These are phyloP conservation scores for Aphanomyces cochlioides DNA, from an alignment of 352 stramenopile genomes.

Conservation along the genomic window DNA sequence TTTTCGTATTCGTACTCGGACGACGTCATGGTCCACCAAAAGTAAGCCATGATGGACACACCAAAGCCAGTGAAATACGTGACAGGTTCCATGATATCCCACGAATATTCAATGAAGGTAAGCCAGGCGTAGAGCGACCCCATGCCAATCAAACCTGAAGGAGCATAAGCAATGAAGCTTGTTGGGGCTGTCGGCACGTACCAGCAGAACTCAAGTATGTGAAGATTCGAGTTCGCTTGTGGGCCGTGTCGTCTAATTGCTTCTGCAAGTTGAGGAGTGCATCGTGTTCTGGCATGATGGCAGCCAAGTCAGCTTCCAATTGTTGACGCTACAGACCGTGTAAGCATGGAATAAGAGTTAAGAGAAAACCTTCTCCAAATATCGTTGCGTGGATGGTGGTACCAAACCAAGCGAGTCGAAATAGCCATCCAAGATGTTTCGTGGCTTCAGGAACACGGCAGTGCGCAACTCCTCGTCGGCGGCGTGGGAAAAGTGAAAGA, in stretches of 20 bases:
- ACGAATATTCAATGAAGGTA: slow-evolving; percentile 86
- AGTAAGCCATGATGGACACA: slow-evolving; percentile 68
- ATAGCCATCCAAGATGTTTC: slow-evolving; percentile 74
- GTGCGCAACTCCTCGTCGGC: slow-evolving; percentile 65
- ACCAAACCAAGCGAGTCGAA: slow-evolving; percentile 71
- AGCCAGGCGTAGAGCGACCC: slow-evolving; percentile 86
- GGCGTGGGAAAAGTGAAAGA: slow-evolving; percentile 80
- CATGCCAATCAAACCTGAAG: slow-evolving; percentile 56
- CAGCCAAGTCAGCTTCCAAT: slow-evolving; percentile 61
- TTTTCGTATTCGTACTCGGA: slow-evolving; percentile 87
- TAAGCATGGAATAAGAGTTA: background rate
- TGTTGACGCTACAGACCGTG: slow-evolving; percentile 41
- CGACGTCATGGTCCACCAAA: slow-evolving; percentile 82
- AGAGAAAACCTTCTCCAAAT: slow-evolving; percentile 36
- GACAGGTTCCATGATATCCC: slow-evolving; percentile 88
- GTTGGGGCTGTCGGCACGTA: background rate
- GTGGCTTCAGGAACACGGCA: slow-evolving; percentile 76
- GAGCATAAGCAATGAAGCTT: background rate
- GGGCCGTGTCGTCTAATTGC: slow-evolving; percentile 51
- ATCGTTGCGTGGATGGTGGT: slow-evolving; percentile 63
- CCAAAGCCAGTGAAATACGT: slow-evolving; percentile 87
- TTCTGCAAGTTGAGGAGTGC: slow-evolving; percentile 59
- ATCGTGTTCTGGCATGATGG: slow-evolving; percentile 61
- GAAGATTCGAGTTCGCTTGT: slow-evolving; percentile 15
- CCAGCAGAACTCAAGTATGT: slow-evolving; percentile 19